These are phyloP conservation scores for Kwoniella sp. DNA, from an alignment of 768 basidiomycete genomes.

Conservation along the genomic window DNA sequence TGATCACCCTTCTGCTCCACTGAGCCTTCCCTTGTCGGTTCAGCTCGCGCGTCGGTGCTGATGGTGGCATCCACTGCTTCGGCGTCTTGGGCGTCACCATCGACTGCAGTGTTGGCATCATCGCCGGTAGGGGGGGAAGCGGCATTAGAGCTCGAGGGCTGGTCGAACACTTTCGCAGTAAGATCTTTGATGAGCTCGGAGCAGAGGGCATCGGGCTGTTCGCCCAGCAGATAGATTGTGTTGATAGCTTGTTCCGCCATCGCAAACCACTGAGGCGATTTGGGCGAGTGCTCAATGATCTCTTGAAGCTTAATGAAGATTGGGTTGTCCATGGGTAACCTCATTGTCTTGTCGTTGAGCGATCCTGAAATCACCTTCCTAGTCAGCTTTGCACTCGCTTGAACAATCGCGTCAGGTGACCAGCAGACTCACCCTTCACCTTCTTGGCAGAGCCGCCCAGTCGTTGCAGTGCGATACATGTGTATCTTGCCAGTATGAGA, in stretches of 20 bases:
- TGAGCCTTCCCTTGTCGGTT: background rate
- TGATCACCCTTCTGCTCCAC: slow-evolving; percentile 22
- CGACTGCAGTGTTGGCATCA: slow-evolving; percentile 17
- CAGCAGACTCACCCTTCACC: slow-evolving; percentile 71
- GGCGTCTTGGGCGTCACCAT: slow-evolving; percentile 16
- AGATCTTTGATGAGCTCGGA: slow-evolving; percentile 78
- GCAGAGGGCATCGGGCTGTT: slow-evolving; percentile 86
- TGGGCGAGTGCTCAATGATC: slow-evolving; percentile 75
- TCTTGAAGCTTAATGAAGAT: slow-evolving; percentile 83
- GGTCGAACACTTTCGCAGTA: slow-evolving; percentile 69
- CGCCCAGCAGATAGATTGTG: slow-evolving; percentile 89
- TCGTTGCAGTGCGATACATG: slow-evolving; percentile 87
- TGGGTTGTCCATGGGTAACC: slow-evolving; percentile 81
- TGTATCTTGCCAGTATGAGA: slow-evolving; percentile 85
- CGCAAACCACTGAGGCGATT: slow-evolving; percentile 92
- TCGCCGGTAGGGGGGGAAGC: slow-evolving; percentile 9
- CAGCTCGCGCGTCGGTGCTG: slow-evolving; percentile 1
- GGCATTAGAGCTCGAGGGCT: slow-evolving; percentile 3
- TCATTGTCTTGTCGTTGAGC: slow-evolving; percentile 78
- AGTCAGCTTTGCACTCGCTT: background rate
- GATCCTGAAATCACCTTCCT: slow-evolving; percentile 66
- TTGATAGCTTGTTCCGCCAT: slow-evolving; percentile 97
- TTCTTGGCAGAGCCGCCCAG: slow-evolving; percentile 95
- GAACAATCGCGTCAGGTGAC: background rate
- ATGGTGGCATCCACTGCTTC: slow-evolving; percentile 4